These are phyloP conservation scores for Globisporangium spinosum DNA, from an alignment of 352 stramenopile species.

Conservation along the genomic window DNA sequence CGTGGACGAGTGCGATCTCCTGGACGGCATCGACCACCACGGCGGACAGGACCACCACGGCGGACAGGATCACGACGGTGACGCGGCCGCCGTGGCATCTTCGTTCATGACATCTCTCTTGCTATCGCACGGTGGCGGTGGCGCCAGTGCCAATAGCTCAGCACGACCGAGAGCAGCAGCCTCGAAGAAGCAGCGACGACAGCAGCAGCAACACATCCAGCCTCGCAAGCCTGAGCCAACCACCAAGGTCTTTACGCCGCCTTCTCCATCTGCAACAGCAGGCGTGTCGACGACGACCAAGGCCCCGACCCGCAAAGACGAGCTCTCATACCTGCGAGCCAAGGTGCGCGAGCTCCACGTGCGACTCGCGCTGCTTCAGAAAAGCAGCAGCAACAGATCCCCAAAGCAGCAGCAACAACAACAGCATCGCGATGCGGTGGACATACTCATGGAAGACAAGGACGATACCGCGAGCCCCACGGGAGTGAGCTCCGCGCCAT, in stretches of 20 bases:
- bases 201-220: not conserved
- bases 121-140: not conserved
- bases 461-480: not conserved
- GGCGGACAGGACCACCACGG: not conserved
- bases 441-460: not conserved
- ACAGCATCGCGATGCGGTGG: not conserved
- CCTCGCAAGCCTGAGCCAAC: not conserved
- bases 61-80: not conserved
- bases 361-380: constrained; percentile 26
- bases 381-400: constrained; percentile 5
- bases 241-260: not conserved
- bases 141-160: not conserved
- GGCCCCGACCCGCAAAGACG: constrained; percentile 27
- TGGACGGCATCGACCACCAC: not conserved
- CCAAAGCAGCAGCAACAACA: not conserved
- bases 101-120: not conserved
- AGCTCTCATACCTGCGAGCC: constrained; percentile 37
- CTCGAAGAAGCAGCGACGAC: not conserved
- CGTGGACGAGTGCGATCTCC: constrained; percentile 9
- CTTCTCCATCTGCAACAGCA: not conserved
- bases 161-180: too few species aligned
- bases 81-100: not conserved
- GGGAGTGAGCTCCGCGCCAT: not conserved
- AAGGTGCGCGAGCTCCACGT: constrained; percentile 39
- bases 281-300: constrained; percentile 12